phyloP scores from a whole-genome alignment of 2,329 filamentous ascomycete genomes.

The Ploettnerulaceae sp. region DNA sequence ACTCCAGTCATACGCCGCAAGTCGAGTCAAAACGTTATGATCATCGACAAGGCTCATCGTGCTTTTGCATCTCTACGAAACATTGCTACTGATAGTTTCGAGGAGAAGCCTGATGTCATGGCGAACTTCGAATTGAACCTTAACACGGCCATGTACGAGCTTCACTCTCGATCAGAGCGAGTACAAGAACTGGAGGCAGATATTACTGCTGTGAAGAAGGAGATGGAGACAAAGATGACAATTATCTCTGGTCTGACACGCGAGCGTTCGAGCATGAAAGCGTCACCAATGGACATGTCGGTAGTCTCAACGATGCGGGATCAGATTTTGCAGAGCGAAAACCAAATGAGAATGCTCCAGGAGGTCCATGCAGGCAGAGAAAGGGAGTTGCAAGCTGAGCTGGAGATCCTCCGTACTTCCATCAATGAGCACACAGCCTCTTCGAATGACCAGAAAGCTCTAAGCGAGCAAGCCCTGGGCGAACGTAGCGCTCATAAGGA shows the following conservation, averaged over 20 bases:
- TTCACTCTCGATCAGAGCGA: slow-evolving; percentile 80
- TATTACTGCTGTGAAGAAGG: slow-evolving; percentile 76
- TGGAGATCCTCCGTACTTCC: slow-evolving; percentile 57
- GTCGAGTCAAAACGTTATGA: slow-evolving; percentile 83
- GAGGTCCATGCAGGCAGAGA: slow-evolving; percentile 70
- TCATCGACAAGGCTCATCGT: slow-evolving; percentile 84
- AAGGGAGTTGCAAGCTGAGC: slow-evolving; percentile 65
- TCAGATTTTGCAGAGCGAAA: slow-evolving; percentile 82
- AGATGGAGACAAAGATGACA: slow-evolving; percentile 95
- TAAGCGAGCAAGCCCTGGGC: slow-evolving; percentile 18
- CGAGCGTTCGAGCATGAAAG: slow-evolving; percentile 84
- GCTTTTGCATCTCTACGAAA: slow-evolving; percentile 87
- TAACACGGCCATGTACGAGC: slow-evolving; percentile 86
- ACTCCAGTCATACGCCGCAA: slow-evolving; percentile 85
- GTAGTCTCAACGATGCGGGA: slow-evolving; percentile 83
- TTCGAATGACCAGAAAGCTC: slow-evolving; percentile 15
- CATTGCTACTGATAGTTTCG: slow-evolving; percentile 82
- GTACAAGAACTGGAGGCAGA: slow-evolving; percentile 88
- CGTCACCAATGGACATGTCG: slow-evolving; percentile 82
- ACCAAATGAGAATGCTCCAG: slow-evolving; percentile 68
- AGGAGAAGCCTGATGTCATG: slow-evolving; percentile 74
- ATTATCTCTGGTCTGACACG: slow-evolving; percentile 92
- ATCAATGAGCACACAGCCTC: slow-evolving; percentile 19
- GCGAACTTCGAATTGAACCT: slow-evolving; percentile 91
- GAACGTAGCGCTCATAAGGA: slow-evolving; percentile 29